These are phyloP conservation scores for Cicer arietinum DNA, from an alignment of 306 rosid genomes.

Conservation along the genomic window DNA sequence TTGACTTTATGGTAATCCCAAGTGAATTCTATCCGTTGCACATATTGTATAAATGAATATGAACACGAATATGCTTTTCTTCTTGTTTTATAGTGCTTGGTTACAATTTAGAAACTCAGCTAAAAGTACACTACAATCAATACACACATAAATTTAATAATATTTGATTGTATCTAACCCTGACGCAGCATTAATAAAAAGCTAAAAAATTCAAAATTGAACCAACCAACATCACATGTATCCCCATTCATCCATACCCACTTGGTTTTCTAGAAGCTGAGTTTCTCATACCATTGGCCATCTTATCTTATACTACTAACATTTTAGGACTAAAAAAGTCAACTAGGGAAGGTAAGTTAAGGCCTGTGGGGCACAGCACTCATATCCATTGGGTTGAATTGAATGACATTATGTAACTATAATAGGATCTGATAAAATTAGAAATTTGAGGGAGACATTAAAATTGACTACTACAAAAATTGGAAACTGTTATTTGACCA, in stretches of 20 bases:
- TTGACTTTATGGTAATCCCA: constrained; percentile 35
- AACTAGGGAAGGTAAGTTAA: constrained; percentile 1
- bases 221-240: constrained; percentile 38
- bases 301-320: neutral
- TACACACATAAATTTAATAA: neutral
- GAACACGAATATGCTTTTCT: constrained; percentile 8
- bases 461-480: constrained; percentile 30
- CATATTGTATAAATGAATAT: constrained; percentile 7
- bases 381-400: constrained; percentile 29
- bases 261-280: constrained; percentile 21
- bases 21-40: constrained; percentile 36
- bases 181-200: neutral
- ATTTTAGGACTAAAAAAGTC: constrained; percentile 3
- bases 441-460: neutral
- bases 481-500: constrained; percentile 7
- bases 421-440: constrained; percentile 32
- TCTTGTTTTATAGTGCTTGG: constrained; percentile 20
- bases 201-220: neutral
- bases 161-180: neutral
- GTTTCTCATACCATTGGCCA: constrained; percentile 8
- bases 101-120: neutral
- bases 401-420: constrained; percentile 14
- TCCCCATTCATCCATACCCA: neutral
- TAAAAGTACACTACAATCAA: neutral
- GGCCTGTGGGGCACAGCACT: neutral